A percentile compares a stretch with the other conserved stretches of the same genome.
phyloP scores from a whole-genome alignment of 768 basidiomycete genomes.

The Boletus speciosus region DNA sequence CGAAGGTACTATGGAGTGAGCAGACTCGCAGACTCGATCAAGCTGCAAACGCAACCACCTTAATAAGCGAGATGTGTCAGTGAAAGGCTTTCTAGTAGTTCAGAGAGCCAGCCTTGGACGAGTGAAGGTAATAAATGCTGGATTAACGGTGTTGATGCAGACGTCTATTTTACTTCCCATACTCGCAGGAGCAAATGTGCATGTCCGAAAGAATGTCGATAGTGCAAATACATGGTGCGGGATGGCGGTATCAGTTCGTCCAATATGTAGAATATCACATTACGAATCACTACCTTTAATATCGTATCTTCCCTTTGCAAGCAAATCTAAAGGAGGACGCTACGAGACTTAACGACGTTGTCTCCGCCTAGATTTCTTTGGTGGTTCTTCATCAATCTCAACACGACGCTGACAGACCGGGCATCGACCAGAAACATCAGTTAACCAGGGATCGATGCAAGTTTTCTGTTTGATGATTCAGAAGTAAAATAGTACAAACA shows the following conservation, averaged over 20 bases:
- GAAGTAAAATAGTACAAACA: background rate
- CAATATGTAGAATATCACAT: constrained; percentile 31
- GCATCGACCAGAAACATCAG: constrained; percentile 80
- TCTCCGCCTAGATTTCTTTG: constrained; percentile 32
- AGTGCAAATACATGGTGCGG: constrained; percentile 21
- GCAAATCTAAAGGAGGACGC: constrained; percentile 3
- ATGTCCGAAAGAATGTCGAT: constrained; percentile 25
- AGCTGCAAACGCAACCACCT: constrained; percentile 3
- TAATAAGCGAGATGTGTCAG: constrained; percentile 17
- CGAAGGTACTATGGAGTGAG: background rate
- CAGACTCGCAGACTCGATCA: background rate
- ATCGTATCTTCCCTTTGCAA: constrained; percentile 20
- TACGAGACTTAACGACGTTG: constrained; percentile 16
- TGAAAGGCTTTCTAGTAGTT: background rate
- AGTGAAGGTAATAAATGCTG: background rate
- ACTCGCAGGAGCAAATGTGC: background rate
- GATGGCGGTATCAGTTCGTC: constrained; percentile 24
- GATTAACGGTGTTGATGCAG: background rate
- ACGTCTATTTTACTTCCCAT: background rate
- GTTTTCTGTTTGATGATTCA: constrained; percentile 53
- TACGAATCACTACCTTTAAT: constrained; percentile 28
- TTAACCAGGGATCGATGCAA: constrained; percentile 88
- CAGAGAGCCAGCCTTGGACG: background rate
- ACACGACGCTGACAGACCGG: constrained; percentile 82
- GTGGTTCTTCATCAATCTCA: constrained; percentile 40